Evolutionary conservation across 768 basidiomycete species (phyloP), one percentile per base, ranked within the genome.

Genomic region (Pisolithus orientalis): DNA sequence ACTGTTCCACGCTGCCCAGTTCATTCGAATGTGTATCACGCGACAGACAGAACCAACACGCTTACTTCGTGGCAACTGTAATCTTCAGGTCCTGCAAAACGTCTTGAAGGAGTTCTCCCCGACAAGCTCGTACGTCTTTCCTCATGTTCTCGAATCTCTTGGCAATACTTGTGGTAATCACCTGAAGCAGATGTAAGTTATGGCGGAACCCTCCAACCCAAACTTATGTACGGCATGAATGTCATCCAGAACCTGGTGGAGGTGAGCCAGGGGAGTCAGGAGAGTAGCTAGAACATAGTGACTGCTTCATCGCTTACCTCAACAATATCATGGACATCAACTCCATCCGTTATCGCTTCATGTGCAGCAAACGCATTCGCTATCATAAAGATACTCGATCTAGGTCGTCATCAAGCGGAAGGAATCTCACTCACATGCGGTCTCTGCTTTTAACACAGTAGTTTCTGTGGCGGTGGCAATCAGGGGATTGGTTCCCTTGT

Each of bases 121-220:
- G 71, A 43, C 75, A 75, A 5, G 63, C 60, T 16, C 70, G 74
- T 24, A 80, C 70, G 32, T 77, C 75, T 28, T 70, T 72, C 49
- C 68, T 71, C 37, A 82, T 72, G 47, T 66, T 69, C 39, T 74
- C 73, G 52, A 84, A 80, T 39, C 72, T 75, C 32, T 69, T 65
- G 0, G 70, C 66, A 39, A 82, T 72, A n/a, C 74, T 76, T 39
- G 69, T 62, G 27, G 78, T 59, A 11, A 85, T 63, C 31, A 72
- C 78, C 80, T 84, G 50, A 47, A 25, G 14, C n/a, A 27, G 6
- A 27, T 14, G 56, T 68, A 39, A 70, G 59, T 44, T 17, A 6
- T 43, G 13, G 46, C 44, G 11, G 44, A 49, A 42, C 31, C 49
- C 5, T 21, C 25, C 39, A 37, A 48, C 49, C 40, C 40, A 37